phyloP scores from a whole-genome alignment of 345 rosid genomes.

The Eutrema yunnanense region DNA sequence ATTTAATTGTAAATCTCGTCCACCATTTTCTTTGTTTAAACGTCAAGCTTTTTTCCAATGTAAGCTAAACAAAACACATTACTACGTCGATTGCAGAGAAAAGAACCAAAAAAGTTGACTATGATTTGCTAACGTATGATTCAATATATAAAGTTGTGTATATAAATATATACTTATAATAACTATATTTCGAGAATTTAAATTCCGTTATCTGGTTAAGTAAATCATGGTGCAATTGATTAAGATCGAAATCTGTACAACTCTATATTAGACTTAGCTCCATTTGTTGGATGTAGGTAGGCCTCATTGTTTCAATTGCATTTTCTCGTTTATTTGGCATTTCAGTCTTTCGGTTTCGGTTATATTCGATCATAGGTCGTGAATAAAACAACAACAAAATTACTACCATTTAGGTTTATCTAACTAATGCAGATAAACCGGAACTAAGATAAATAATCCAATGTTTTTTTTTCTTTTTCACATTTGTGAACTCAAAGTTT shows the following conservation, averaged over 20 bases:
- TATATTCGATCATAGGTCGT: not conserved
- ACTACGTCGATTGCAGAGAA: not conserved
- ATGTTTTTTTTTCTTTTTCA: not conserved
- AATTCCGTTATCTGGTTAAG: not conserved
- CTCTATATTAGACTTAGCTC: not conserved
- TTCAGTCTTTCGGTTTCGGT: not conserved
- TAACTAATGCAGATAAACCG: not conserved
- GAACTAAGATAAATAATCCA: not conserved
- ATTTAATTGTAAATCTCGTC: conserved; percentile 17
- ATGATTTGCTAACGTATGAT: not conserved
- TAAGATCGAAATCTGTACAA: too few species aligned
- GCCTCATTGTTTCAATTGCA: not conserved
- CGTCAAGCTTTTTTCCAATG: not conserved
- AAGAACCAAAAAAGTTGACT: conserved; percentile 7
- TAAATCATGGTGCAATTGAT: too few species aligned
- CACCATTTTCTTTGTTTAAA: not conserved
- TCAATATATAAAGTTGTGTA: not conserved
- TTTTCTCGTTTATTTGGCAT: not conserved
- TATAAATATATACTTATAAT: not conserved
- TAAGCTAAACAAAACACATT: not conserved
- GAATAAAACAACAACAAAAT: not conserved
- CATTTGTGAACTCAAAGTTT: not conserved
- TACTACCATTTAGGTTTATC: not conserved
- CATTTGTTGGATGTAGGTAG: not conserved
- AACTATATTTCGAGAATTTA: not conserved